Percentiles rank a stretch among this genome's conserved stretches.
Evolutionary conservation across 202 grass and related monocot genomes (phyloP).

Genomic region (Dendrocalamus latiflorus): DNA sequence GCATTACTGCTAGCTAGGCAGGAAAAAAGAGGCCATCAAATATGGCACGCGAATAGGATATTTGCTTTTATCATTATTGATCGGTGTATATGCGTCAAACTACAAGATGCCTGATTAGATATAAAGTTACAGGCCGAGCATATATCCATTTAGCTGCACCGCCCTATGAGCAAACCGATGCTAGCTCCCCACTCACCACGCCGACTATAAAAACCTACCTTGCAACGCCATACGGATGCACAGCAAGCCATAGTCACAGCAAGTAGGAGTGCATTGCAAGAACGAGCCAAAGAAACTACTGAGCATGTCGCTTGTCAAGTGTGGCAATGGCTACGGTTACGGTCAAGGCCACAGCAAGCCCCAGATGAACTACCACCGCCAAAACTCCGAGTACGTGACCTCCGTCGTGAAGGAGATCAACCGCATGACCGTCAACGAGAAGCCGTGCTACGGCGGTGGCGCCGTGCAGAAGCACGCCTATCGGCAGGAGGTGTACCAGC

Average conservation of each 20-base stretch:
- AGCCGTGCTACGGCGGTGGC: background rate
- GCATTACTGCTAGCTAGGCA: background rate
- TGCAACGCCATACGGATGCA: background rate
- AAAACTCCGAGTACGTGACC: conserved; percentile 16
- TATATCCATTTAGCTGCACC: background rate
- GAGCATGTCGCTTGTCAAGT: background rate
- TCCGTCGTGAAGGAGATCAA: conserved; percentile 31
- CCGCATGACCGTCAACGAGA: conserved; percentile 26
- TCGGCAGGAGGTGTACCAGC: background rate
- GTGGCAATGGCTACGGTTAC: background rate
- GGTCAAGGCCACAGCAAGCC: conserved; percentile 20
- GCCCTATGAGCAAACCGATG: background rate
- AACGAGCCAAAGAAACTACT: background rate
- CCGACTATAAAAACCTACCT: conserved; percentile 21
- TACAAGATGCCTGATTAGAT: conserved; percentile 16
- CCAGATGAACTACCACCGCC: conserved; percentile 28
- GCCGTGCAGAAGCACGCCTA: background rate
- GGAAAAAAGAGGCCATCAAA: conserved; percentile 1
- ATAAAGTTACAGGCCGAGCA: conserved; percentile 7
- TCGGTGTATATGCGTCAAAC: background rate
- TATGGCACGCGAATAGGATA: conserved; percentile 14
- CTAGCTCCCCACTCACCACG: background rate
- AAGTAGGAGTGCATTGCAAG: background rate
- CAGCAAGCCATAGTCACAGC: background rate
- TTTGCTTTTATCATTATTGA: background rate